Base-by-base conservation (phyloP, 208 protist species). In the Vickermania spadyakhi region DNA sequence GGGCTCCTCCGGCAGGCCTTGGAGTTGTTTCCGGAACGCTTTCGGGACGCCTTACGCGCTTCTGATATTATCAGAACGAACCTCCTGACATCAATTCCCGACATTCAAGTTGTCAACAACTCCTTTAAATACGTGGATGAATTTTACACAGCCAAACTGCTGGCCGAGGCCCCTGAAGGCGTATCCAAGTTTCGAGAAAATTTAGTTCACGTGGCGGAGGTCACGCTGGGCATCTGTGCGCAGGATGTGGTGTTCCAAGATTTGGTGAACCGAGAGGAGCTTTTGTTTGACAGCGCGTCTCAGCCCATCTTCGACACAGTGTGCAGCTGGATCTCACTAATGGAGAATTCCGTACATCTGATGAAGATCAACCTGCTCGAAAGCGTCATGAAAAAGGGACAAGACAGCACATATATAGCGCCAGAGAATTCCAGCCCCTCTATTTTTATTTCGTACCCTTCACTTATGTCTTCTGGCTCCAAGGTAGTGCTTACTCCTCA, bases 41-140 rank as follows among this genome's bases (percentile, higher is more conserved):
- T 82, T 51, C 59, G 69, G 4, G 69, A 78, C 13, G 64, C 64
- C 28, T 53, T 88, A 7, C 58, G 63, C 22, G 81, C 64, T 0
- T 68, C 68, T 14, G 81, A 88, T 29, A 28, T 65, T 25, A 57
- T 66, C 1, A 70, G 72, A 1, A 45, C 70, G 31, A 66, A 76
- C 1, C 29, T 88, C 50, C 25, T 75, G 31, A 75, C 59, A 56
- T 51, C 58, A 21, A 31, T 60, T 5, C 68, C 74, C 1, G 81
- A 88, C 51, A 60, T 72, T 31, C 75, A 84, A 26, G 74, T 88
- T 13, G 58, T 68, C 21, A 63, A 55, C 57, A 73, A 67, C 30
- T 58, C 74, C 11, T 23, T 31, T 22, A 67, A 41, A 3, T 28
- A 51, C 3, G 29, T 56, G 26, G 28, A 42, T 7, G 62, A 67